phyloP scores from a whole-genome alignment of 441 rosid genomes.

The Erysimum pusillum region DNA sequence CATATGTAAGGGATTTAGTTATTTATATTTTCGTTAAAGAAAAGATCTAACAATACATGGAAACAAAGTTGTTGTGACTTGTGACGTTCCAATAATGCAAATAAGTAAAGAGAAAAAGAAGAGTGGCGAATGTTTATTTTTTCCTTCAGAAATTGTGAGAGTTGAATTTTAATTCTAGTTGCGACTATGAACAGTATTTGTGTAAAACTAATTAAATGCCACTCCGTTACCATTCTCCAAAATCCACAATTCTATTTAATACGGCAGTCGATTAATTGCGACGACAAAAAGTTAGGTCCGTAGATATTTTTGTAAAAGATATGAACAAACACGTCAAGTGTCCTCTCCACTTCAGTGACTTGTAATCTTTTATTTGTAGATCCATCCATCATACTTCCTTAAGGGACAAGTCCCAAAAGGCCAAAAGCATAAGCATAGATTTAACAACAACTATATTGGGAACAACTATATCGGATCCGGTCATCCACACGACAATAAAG shows the following conservation, averaged over 20 bases:
- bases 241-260: not conserved
- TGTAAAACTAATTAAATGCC: not conserved
- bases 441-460: not conserved
- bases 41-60: too few relatives aligned
- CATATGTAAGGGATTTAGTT: not conserved
- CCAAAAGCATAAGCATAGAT: not conserved
- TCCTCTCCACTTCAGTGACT: not conserved
- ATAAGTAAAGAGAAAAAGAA: too few relatives aligned
- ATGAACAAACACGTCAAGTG: not conserved
- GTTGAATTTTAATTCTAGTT: not conserved
- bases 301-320: not conserved
- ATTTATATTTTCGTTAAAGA: too few relatives aligned
- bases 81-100: too few relatives aligned
- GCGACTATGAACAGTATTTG: not conserved
- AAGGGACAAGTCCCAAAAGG: too few relatives aligned
- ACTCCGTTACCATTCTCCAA: not conserved
- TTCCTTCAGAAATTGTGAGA: not conserved
- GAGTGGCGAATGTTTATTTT: too few relatives aligned
- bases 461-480: not conserved
- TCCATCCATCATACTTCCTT: not conserved
- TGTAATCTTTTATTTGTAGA: not conserved
- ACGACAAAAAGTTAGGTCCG: not conserved
- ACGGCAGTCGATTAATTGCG: not conserved
- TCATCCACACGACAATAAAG: not conserved
- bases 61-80: too few relatives aligned